phyloP scores from a whole-genome alignment of 169 alveolate species.

The Eimeria falciformis region DNA sequence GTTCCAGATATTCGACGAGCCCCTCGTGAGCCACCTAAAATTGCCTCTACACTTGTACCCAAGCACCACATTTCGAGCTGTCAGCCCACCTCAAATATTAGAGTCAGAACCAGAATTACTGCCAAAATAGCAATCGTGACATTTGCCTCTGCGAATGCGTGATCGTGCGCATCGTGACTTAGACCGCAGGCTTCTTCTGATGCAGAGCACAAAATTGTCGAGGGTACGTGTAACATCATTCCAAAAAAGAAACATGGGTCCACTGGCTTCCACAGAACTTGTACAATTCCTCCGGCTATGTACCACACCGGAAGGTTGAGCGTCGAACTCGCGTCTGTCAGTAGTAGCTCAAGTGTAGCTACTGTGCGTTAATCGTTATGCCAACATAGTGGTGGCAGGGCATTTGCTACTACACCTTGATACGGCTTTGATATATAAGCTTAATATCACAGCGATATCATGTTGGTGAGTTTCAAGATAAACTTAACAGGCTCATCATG shows the following conservation, averaged over 20 bases:
- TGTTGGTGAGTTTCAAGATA: too few relatives aligned
- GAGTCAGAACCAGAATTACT: conserved; percentile 51
- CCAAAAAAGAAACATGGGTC: not conserved
- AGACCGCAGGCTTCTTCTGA: conserved; percentile 23
- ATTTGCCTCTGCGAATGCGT: conserved; percentile 16
- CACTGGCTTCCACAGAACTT: not conserved
- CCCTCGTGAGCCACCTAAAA: conserved; percentile 69
- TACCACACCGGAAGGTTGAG: not conserved
- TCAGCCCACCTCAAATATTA: conserved; percentile 65
- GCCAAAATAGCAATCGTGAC: conserved; percentile 59
- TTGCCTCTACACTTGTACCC: too few relatives aligned
- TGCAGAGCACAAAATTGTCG: conserved; percentile 31
- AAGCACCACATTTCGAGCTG: not conserved
- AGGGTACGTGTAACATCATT: not conserved
- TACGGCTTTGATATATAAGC: too few relatives aligned
- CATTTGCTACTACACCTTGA: too few relatives aligned
- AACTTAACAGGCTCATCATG: too few relatives aligned
- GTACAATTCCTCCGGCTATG: not conserved
- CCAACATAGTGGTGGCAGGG: too few relatives aligned
- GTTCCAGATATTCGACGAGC: conserved; percentile 50
- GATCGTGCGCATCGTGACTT: conserved; percentile 26
- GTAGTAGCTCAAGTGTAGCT: too few relatives aligned
- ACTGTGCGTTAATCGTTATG: not conserved
- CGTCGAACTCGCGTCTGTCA: not conserved
- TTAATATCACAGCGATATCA: too few relatives aligned